Percentiles rank a stretch among this genome's conserved stretches.
phyloP scores from a whole-genome alignment of 768 basidiomycete species.

The Leucocoprinus birnbaumii region DNA sequence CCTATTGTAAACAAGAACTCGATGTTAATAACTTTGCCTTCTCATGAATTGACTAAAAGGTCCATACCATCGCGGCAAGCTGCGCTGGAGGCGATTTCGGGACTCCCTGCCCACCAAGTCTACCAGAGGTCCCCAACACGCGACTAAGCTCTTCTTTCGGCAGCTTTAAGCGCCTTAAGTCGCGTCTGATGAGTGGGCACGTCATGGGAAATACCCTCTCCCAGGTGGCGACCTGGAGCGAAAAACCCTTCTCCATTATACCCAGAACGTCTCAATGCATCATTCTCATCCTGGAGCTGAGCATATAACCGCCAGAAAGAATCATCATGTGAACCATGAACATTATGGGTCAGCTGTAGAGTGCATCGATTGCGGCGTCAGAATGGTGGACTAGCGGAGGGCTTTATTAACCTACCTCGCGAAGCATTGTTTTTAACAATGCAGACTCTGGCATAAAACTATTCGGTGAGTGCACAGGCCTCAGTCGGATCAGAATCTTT shows the following conservation, averaged over 20 bases:
- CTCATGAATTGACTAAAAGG: too few relatives aligned
- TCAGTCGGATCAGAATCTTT: slow-evolving; percentile 80
- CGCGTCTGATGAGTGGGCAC: slow-evolving; percentile 48
- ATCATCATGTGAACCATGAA: slow-evolving; percentile 87
- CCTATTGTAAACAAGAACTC: too few relatives aligned
- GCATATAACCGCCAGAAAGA: slow-evolving; percentile 76
- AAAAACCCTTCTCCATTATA: slow-evolving; percentile 93
- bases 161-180: slow-evolving; percentile 70
- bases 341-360: slow-evolving; percentile 79
- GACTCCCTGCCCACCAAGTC: slow-evolving; percentile 39
- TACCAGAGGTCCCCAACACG: slow-evolving; percentile 39
- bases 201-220: slow-evolving; percentile 65
- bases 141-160: slow-evolving; percentile 62
- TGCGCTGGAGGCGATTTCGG: slow-evolving; percentile 60
- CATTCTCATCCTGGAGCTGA: slow-evolving; percentile 82
- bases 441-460: slow-evolving; percentile 45
- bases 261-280: slow-evolving; percentile 71
- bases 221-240: slow-evolving; percentile 67
- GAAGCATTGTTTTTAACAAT: slow-evolving; percentile 87
- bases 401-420: slow-evolving; percentile 67
- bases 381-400: neutral
- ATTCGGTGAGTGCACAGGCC: slow-evolving; percentile 64
- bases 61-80: slow-evolving; percentile 54
- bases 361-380: neutral
- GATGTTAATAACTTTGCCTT: too few relatives aligned